Evolutionary conservation across 768 basidiomycete genomes (phyloP), one percentile per base, ranked within the genome.

Genomic region (Psilocybe cyanescens): DNA sequence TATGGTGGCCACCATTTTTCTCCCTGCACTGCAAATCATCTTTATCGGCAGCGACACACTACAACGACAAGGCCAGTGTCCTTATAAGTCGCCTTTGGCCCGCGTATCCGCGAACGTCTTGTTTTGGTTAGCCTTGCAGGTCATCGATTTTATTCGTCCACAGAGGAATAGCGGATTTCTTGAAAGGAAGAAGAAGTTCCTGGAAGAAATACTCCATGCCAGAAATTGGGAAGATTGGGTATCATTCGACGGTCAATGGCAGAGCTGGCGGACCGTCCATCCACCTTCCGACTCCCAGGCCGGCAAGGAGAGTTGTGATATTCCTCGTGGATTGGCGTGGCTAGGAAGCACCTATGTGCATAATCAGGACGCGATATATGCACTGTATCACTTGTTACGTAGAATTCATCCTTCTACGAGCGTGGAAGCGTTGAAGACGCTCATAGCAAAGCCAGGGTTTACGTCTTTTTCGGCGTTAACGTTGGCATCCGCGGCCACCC

Each of bases 51-150:
- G 41, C n/a, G 37, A 52, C 8, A 41, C 28, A 30, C 19, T 53
- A 17, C 31, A 39, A 24, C 51, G 57, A 8, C 41, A 52, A 12
- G 11, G 41, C n/a, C 61, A 62, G 33, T 52, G 49, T 45, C 50
- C 61, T 8, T 62, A 58, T 49, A 62, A 62, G 51, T 62, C 61
- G 14, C 52, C 57, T 3, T 51, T 45, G 19, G 56, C 61, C 8
- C 28, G 61, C 2, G 28, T 54, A n/a, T 41, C 53, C 31, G 14
- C 56, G 30, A 29, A 47, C 1, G 41, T 49, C 14, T 50, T 51
- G 5, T 52, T 62, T 47, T 58, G 56, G 56, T 5, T 55, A 1
- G 29, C 61, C n/a, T 37, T 55, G n/a, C 28, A 31, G 2, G 1
- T 58, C 8, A 55, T 62, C 19, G 8, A 31, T 4, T n/a, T 54